These are phyloP conservation scores for Starmerella roubikii DNA, from an alignment of 805 yeast genomes.

Conservation along the genomic window DNA sequence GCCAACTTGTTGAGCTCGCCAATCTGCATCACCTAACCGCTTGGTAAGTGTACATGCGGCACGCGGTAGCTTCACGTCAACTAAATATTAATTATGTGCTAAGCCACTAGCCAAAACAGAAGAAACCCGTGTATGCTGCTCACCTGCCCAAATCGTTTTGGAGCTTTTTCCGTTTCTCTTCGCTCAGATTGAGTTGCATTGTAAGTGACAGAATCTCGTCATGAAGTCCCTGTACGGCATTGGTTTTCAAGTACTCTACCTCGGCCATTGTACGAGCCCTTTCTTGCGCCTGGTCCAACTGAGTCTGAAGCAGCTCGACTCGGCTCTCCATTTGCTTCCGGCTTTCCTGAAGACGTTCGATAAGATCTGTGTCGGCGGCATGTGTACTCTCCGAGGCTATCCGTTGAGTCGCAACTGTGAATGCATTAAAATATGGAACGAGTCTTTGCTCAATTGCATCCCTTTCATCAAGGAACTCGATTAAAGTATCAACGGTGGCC, in stretches of 20 bases:
- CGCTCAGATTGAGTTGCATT: slow-evolving; percentile 42
- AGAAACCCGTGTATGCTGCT: neutral
- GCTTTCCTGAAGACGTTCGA: slow-evolving; percentile 19
- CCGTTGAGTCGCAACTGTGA: slow-evolving; percentile 19
- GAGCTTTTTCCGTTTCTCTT: slow-evolving; percentile 19
- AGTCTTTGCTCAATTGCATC: slow-evolving; percentile 9
- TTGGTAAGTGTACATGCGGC: too few species aligned
- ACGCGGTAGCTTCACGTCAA: too few species aligned
- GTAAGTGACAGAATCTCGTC: slow-evolving; percentile 53
- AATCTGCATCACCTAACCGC: too few species aligned
- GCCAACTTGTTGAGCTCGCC: neutral
- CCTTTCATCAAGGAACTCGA: slow-evolving; percentile 3
- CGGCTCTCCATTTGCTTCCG: slow-evolving; percentile 22
- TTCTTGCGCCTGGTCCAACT: slow-evolving; percentile 19
- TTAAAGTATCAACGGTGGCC: slow-evolving; percentile 1
- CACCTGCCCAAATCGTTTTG: slow-evolving; percentile 16
- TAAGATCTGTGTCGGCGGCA: slow-evolving; percentile 3
- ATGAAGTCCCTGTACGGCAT: slow-evolving; percentile 44
- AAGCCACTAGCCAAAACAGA: neutral
- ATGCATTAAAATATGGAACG: slow-evolving; percentile 15
- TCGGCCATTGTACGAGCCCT: slow-evolving; percentile 17
- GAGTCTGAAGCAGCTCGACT: slow-evolving; percentile 21
- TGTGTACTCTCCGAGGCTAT: slow-evolving; percentile 1
- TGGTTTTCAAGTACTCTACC: slow-evolving; percentile 33
- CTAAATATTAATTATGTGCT: too few species aligned